Evolutionary conservation across 805 yeast species (phyloP).

Genomic region (Ogataea salicorniae): DNA sequence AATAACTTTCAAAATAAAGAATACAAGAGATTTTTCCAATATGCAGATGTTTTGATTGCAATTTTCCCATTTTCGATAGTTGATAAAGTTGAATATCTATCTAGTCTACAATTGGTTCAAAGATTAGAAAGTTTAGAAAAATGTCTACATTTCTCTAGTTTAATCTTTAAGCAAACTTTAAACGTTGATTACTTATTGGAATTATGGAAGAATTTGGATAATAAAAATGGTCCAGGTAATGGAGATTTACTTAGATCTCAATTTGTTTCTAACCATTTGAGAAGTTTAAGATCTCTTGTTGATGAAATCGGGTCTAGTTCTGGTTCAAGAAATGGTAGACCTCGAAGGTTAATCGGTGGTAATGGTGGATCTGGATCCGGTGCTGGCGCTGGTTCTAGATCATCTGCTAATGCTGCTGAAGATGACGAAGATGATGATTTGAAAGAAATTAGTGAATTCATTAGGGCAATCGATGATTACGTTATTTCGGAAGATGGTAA

Average conservation of each 20-base stretch:
- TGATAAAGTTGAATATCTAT: slow-evolving; percentile 18
- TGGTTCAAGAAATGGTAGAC: slow-evolving; percentile 7
- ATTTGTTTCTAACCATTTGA: slow-evolving; percentile 25
- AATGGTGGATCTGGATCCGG: background rate
- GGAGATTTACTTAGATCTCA: slow-evolving; percentile 24
- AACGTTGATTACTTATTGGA: slow-evolving; percentile 23
- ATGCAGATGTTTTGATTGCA: slow-evolving; percentile 24
- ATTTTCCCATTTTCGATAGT: slow-evolving; percentile 28
- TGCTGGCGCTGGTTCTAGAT: background rate
- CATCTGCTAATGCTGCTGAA: slow-evolving; percentile 18
- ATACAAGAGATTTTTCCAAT: slow-evolving; percentile 7
- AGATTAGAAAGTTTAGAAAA: slow-evolving; percentile 9
- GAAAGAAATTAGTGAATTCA: slow-evolving; percentile 25
- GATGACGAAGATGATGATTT: slow-evolving; percentile 43
- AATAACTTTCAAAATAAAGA: background rate
- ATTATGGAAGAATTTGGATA: slow-evolving; percentile 27
- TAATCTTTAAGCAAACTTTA: slow-evolving; percentile 22
- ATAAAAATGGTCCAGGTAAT: slow-evolving; percentile 13
- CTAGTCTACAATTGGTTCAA: slow-evolving; percentile 5
- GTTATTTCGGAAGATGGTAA: slow-evolving; percentile 38
- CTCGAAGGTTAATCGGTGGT: slow-evolving; percentile 1
- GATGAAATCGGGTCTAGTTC: slow-evolving; percentile 15
- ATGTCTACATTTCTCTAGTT: slow-evolving; percentile 20
- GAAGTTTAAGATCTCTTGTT: slow-evolving; percentile 22
- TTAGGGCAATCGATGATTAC: slow-evolving; percentile 28